A percentile compares a stretch with the other conserved stretches of the same genome.
These are phyloP conservation scores for Aspergillus bombycis DNA, from an alignment of 2,329 filamentous ascomycete genomes.

Conservation along the genomic window DNA sequence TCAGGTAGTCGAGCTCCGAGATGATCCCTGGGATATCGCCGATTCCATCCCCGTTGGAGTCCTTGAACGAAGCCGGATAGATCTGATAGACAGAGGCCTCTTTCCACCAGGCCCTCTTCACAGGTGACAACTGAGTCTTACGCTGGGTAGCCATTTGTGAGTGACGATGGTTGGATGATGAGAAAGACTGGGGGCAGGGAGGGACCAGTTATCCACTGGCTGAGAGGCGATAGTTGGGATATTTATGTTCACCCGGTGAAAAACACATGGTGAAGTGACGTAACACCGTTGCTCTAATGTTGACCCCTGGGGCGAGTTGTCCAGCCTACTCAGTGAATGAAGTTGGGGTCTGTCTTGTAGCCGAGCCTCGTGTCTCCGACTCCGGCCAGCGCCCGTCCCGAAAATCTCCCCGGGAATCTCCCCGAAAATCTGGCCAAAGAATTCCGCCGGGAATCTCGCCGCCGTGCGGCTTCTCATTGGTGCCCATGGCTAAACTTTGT, in stretches of 20 bases:
- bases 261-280: background rate
- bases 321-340: no score
- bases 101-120: background rate
- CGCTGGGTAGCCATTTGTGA: background rate
- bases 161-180: background rate
- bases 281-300: no score
- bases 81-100: background rate
- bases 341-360: no score
- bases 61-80: slow-evolving; percentile 56
- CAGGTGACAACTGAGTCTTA: background rate
- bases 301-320: no score
- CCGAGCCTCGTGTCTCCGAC: no score
- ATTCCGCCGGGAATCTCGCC: background rate
- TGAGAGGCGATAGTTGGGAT: background rate
- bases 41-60: slow-evolving; percentile 55
- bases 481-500: background rate
- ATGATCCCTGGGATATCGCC: slow-evolving; percentile 68
- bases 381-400: no score
- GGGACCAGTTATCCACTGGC: no score
- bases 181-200: no score
- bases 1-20: slow-evolving; percentile 65
- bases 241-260: background rate
- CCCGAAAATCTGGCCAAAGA: background rate
- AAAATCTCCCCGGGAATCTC: background rate
- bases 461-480: background rate